Base-by-base conservation (phyloP, 2,329 filamentous ascomycete genomes). In the Pseudogymnoascus verrucosus region DNA sequence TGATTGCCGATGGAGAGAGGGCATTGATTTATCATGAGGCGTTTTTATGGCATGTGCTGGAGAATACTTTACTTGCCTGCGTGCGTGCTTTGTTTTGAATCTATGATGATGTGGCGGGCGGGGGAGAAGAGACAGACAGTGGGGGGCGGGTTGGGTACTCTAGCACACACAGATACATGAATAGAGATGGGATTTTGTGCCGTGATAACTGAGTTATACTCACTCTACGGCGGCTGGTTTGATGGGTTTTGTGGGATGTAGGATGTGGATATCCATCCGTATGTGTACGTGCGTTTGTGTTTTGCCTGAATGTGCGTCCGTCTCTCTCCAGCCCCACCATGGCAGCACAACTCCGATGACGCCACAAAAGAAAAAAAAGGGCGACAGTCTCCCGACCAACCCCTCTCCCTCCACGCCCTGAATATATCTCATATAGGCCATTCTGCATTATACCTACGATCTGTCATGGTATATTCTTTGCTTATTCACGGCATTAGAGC, bases 401-500 rank as follows among this genome's bases (percentile, higher is more conserved):
- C 26, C 47, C 23, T n/a, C 47, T 16, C 10, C 47, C 10, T 10
- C 28, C 28, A 11, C 14, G 23, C 23, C 26, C 47, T 31, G 47
- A 19, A 54, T 54, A 54, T 54, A 54, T 54, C 47, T 31, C 19
- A 7, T 28, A 54, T 19, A 19, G 26, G 14, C 16, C 3, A 16
- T 31, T 31, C 7, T 4, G 26, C 11, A 31, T 16, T 54, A 54
- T 54, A 54, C 14, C 47, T n/a, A 54, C 7, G 23, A 28, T 28
- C 3, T 54, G 31, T 11, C 23, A 54, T 54, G 7, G 47, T 28
- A 26, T 26, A 28, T 54, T 31, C 8, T 31, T 31, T 54, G 47
- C 47, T 54, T 54, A 54, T 54, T 54, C 47, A 54, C 26, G 47
- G n/a, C 47, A 54, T 54, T 54, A 51, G 47, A 54, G n/a, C 5